phyloP scores from a whole-genome alignment of 2,329 filamentous ascomycete species.

The Colletotrichum sp. region DNA sequence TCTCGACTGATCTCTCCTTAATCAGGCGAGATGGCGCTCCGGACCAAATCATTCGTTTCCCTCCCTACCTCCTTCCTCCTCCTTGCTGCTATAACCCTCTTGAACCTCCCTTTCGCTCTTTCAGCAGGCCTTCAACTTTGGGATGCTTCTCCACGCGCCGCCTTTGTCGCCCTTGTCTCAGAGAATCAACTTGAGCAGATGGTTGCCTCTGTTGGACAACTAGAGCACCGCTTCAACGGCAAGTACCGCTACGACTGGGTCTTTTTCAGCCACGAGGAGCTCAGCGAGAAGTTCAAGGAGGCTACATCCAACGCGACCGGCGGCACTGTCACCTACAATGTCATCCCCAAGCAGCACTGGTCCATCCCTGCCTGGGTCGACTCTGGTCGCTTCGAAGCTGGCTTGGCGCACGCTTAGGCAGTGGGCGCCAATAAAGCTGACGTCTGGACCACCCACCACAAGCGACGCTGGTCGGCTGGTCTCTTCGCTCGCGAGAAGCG shows the following conservation, averaged over 20 bases:
- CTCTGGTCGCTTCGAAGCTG: slow-evolving; percentile 67
- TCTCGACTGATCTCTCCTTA: not conserved
- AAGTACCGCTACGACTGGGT: slow-evolving; percentile 89
- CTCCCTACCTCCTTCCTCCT: not conserved
- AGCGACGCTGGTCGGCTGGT: slow-evolving; percentile 84
- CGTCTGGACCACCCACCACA: slow-evolving; percentile 73
- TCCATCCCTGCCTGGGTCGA: slow-evolving; percentile 76
- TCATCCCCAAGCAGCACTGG: slow-evolving; percentile 80
- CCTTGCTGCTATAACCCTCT: not conserved
- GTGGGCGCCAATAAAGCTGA: slow-evolving; percentile 66
- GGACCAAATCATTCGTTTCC: not conserved
- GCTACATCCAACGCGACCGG: slow-evolving; percentile 71
- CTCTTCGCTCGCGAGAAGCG: slow-evolving; percentile 81
- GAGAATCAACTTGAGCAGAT: slow-evolving; percentile 74
- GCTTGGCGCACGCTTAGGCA: slow-evolving; percentile 66
- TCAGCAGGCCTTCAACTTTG: not conserved
- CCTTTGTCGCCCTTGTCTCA: slow-evolving; percentile 71
- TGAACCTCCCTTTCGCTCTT: not conserved
- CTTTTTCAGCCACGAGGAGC: slow-evolving; percentile 84
- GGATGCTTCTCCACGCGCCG: slow-evolving; percentile 34
- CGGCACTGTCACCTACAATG: slow-evolving; percentile 73
- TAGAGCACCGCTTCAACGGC: slow-evolving; percentile 67
- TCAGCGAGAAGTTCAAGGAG: slow-evolving; percentile 78
- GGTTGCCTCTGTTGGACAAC: slow-evolving; percentile 71
- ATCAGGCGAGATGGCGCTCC: not conserved